Base-by-base conservation (phyloP, 164 flowering plant genomes). In the Hamamelis virginiana region DNA sequence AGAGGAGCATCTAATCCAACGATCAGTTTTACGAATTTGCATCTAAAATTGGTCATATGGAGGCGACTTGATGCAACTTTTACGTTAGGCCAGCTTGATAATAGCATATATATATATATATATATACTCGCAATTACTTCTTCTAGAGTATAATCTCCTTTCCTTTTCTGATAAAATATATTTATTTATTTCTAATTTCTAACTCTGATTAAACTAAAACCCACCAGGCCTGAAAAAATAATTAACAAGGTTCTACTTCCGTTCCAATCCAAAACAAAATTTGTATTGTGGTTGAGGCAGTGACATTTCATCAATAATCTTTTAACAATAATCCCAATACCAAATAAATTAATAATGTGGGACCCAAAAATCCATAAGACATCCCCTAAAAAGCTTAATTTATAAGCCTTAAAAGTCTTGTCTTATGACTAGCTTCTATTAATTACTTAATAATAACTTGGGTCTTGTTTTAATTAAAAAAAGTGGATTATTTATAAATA, bases 251-350 rank as follows among this genome's bases (percentile, higher is more conserved):
- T 61, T 33, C 67, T 57, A 66, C 55, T 27, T 22, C 70, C 52
- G 44, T 61, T 51, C 59, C 13, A 62, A 66, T 75, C 68, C 25
- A 41, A 62, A 63, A 14, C 27, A 53, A 19, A 57, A 48, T 21
- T 27, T 64, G 5, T 44, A 50, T 67, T 57, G 52, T 72, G 56
- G 74, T 73, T 72, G 78, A 59, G 72, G 72, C 19, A 66, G 48
- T 74, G 80, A 76, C 75, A 65, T 76, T 62, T 74, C 76, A 76
- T 74, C 78, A 50, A 48, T 22, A 55, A 19, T 60, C 16, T 43
- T 12, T 11, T 26, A 65, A 12, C 9, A 55, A 19, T 64, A 69
- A 69, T 1, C 18, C 22, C 15, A 18, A 5, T 12, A 21, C 2
- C 13, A 25, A 9, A 68, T 68, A 57, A 33, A 68, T 57, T 22